A percentile compares a stretch with the other conserved stretches of the same genome.
These are phyloP conservation scores for Skeletonema costatum DNA, from an alignment of 108 stramenopile species.

Conservation along the genomic window DNA sequence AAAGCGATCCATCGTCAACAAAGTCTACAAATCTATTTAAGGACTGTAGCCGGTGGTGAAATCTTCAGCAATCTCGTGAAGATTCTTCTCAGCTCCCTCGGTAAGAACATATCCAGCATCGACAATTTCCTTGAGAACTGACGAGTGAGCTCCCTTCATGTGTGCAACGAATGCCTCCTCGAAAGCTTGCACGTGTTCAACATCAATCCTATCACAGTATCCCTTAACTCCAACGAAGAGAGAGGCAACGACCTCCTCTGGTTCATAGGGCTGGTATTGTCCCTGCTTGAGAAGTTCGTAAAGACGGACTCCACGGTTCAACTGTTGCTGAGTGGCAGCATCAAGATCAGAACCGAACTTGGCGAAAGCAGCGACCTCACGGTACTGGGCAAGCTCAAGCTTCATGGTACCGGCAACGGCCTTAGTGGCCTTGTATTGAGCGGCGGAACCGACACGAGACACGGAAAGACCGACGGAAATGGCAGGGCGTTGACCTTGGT, in stretches of 20 bases:
- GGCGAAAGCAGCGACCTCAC: slow-evolving; percentile 99
- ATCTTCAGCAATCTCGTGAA: slow-evolving; percentile 94
- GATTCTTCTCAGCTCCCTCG: slow-evolving; percentile 75
- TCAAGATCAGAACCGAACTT: slow-evolving; percentile 99
- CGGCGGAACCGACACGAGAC: slow-evolving; percentile 99
- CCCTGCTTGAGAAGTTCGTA: slow-evolving; percentile 99
- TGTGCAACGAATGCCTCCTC: slow-evolving; percentile 94
- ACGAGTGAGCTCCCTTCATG: slow-evolving; percentile 92
- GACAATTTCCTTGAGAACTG: slow-evolving; percentile 88
- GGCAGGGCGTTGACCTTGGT: slow-evolving; percentile 99
- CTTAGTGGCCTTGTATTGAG: slow-evolving; percentile 99
- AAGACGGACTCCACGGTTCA: slow-evolving; percentile 99
- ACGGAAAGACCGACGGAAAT: slow-evolving; percentile 99
- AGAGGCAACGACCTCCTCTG: slow-evolving; percentile 97
- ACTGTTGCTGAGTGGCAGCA: slow-evolving; percentile 99
- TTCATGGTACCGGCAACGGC: slow-evolving; percentile 99
- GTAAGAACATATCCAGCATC: slow-evolving; percentile 87
- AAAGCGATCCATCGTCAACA: not conserved
- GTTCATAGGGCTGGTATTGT: slow-evolving; percentile 98
- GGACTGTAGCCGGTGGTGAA: slow-evolving; percentile 93
- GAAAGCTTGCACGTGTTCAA: slow-evolving; percentile 95
- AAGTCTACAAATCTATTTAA: slow-evolving; percentile 24
- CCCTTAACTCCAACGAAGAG: slow-evolving; percentile 99
- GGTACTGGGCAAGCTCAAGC: slow-evolving; percentile 99
- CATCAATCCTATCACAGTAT: slow-evolving; percentile 98